Evolutionary conservation across 75 land plant genomes (phyloP).

Genomic region (Pinus taeda): DNA sequence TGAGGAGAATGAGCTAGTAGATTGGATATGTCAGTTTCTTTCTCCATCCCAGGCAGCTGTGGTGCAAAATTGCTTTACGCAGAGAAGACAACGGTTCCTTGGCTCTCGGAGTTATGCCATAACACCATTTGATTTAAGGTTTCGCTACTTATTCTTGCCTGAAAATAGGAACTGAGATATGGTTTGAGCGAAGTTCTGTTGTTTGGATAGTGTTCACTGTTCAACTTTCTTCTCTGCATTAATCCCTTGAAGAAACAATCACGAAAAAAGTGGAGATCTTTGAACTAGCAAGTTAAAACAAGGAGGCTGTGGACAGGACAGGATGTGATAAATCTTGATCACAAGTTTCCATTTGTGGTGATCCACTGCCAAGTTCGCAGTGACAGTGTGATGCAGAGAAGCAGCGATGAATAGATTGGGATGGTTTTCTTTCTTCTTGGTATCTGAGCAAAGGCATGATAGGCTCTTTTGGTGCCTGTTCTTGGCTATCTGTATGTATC

Average conservation of each 20-base stretch:
- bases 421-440: neutral
- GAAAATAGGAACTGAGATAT: slow-evolving; percentile 11
- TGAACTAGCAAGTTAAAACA: neutral
- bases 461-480: neutral
- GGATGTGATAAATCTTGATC: neutral
- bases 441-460: neutral
- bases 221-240: neutral
- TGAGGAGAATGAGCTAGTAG: slow-evolving; percentile 59
- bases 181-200: neutral
- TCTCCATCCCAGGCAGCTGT: slow-evolving; percentile 58
- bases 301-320: neutral
- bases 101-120: slow-evolving; percentile 54
- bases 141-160: slow-evolving; percentile 74
- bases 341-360: neutral
- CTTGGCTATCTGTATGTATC: neutral
- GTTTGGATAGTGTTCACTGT: neutral
- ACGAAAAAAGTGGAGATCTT: neutral
- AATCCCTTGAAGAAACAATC: neutral
- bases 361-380: neutral
- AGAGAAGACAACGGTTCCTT: slow-evolving; percentile 58
- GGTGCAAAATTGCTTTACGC: slow-evolving; percentile 51
- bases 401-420: neutral
- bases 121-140: slow-evolving; percentile 70
- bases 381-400: neutral
- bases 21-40: slow-evolving; percentile 77